Base-by-base conservation (phyloP, 257 asterid genomes). In the Agastache rugosa region DNA sequence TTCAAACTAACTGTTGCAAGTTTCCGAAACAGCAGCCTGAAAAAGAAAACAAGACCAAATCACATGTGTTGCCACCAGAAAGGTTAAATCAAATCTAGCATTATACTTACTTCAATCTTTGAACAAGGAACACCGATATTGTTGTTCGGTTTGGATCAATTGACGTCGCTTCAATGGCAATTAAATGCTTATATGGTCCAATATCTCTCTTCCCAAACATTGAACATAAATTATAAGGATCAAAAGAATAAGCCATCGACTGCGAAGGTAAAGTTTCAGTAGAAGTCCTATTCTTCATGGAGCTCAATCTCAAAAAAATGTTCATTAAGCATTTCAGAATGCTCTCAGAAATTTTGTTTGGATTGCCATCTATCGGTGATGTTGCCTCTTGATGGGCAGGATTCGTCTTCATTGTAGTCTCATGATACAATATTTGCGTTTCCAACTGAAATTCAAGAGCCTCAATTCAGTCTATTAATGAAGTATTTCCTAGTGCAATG, bases 291-390 rank as follows among this genome's bases (percentile, higher is more conserved):
- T 81, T 79, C 70, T 72, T 91, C 58, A 70, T 82, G 17, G 95
- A 83, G 81, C 86, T 89, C 93, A 91, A 82, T 82, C 93, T 85
- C 81, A 86, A 42, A 80, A 88, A 89, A 19, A 93, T 83, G 65
- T 75, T 85, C 77, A 78, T 82, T 27, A 93, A 83, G 80, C 98
- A 93, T 85, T 88, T 91, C 84, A 93, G 54, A 70, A 88, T 87
- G 81, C 77, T 83, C 86, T 91, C 98, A 0, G 98, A 93, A 55
- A 93, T 80, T 79, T 84, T 83, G 63, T 91, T 93, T 47, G 96
- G 96, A 75, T 70, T 76, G 47, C 85, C 82, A 58, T 71, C 84
- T 29, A 56, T 27, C 0, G 81, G 67, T 8, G 77, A 70, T 47
- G 56, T 78, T 34, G 78, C 80, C 25, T 78, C 88, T 70, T 59